phyloP scores from a whole-genome alignment of 2,329 filamentous ascomycete genomes.

The Penicillium corylophilum region DNA sequence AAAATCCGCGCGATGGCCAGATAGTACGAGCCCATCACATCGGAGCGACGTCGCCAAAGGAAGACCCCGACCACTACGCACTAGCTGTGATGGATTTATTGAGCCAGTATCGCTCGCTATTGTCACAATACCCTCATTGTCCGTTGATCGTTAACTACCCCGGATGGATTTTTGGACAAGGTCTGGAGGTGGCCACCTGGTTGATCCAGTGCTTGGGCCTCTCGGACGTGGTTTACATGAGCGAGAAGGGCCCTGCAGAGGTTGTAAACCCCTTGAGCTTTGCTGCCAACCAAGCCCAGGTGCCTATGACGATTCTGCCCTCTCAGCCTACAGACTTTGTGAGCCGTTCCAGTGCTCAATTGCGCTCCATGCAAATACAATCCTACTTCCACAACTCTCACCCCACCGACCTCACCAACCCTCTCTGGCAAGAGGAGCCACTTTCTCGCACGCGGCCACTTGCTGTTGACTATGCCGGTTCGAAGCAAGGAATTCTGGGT shows the following conservation, averaged over 20 bases:
- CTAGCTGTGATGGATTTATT: conserved; percentile 54
- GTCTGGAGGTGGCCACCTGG: conserved; percentile 49
- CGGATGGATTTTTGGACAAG: conserved; percentile 56
- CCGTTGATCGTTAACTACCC: conserved; percentile 59
- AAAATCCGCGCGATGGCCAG: conserved; percentile 35
- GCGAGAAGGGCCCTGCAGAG: conserved; percentile 47
- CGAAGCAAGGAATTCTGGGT: conserved; percentile 47
- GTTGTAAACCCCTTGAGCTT: conserved; percentile 44
- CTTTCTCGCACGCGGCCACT: conserved; percentile 49
- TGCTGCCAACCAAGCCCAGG: conserved; percentile 36
- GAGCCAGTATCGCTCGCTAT: conserved; percentile 46
- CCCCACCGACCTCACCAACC: conserved; percentile 25
- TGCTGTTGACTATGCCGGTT: conserved; percentile 50
- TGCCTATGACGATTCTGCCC: conserved; percentile 47
- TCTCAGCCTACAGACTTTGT: conserved; percentile 47
- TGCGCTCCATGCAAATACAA: conserved; percentile 59
- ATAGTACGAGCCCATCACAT: conserved; percentile 55
- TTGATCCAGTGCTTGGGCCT: conserved; percentile 48
- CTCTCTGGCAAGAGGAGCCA: conserved; percentile 48
- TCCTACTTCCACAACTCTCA: conserved; percentile 58
- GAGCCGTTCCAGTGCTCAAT: conserved; percentile 50
- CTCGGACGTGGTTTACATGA: conserved; percentile 56
- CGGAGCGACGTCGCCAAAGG: conserved; percentile 53
- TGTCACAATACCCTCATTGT: conserved; percentile 41
- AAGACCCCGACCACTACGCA: conserved; percentile 58